Base-by-base conservation (phyloP, 306 rosid species). In the Acacia confusa region DNA sequence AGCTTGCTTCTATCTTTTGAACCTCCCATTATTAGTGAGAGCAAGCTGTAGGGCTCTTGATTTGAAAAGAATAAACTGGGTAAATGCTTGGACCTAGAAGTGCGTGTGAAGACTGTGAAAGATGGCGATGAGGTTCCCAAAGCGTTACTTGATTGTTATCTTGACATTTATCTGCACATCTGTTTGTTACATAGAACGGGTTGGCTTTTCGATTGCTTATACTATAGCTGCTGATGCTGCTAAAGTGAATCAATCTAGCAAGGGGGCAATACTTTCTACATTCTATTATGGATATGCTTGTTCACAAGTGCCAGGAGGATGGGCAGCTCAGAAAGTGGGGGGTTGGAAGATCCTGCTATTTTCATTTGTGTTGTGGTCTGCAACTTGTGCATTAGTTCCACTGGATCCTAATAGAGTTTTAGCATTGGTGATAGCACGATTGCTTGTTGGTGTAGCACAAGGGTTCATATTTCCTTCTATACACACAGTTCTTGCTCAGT, bases 281-380 rank as follows among this genome's bases (percentile, higher is more conserved):
- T 95, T 95, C 77, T 95, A 95, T 65, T 95, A 89, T 85, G 99
- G 99, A 13, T 95, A 95, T 84, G 99, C 99, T 4, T 89, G 94
- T 81, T 95, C 99, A 2, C 99, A 95, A 84, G 94, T 95, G 27
- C 99, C 99, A 4, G 99, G 99, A 4, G 99, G 99, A 48, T 95
- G 93, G 91, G 97, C 94, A 0, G 97, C 99, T 44, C 99, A 95
- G 81, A 95, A 76, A 82, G 86, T 93, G 16, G 98, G 99, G 4
- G 98, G 99, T 9, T 86, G 94, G 47, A 91, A 87, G 84, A 90
- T 95, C 65, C 97, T 95, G 7, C 92, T 95, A 71, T 85, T 95
- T 44, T 93, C 99, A 0, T 95, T 95, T 72, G 79, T 95, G 0
- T 61, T 95, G 70, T 95, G 99, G 99, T 95, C 99, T 0, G 66